These are phyloP conservation scores for Ceratocystis huliohia DNA, from an alignment of 2,329 filamentous ascomycete species.

Conservation along the genomic window DNA sequence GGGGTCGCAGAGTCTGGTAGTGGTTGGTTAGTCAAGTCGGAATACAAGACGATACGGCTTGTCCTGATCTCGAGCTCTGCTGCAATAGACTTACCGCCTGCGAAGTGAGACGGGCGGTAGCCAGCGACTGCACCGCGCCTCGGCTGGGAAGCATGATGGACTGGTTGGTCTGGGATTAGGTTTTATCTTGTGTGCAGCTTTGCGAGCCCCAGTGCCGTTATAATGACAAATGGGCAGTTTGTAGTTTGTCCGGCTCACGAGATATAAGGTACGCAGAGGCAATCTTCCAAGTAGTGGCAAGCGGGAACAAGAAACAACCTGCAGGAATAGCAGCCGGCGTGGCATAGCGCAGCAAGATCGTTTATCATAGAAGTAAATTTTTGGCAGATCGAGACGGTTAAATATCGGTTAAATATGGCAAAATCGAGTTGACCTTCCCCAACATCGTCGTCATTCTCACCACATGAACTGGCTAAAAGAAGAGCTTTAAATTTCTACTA, in stretches of 20 bases:
- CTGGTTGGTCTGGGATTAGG: not conserved
- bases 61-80: not conserved
- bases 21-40: not conserved
- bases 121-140: conserved; percentile 33
- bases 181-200: not conserved
- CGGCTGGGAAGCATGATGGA: conserved; percentile 35
- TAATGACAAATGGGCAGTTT: too few species aligned
- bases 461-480: not conserved
- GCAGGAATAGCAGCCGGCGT: not conserved
- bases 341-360: conserved; percentile 5
- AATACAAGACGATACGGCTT: not conserved
- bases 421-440: not conserved
- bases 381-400: conserved; percentile 19
- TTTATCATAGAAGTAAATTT: conserved; percentile 21
- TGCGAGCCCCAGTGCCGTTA: too few species aligned
- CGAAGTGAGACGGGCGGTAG: conserved; percentile 27
- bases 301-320: too few species aligned
- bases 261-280: too few species aligned
- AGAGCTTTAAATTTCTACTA: not conserved
- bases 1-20: conserved; percentile 12
- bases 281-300: too few species aligned
- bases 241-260: too few species aligned
- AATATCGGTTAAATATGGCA: conserved; percentile 19
- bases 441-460: not conserved
- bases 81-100: conserved; percentile 25